phyloP scores from a whole-genome alignment of 345 rosid genomes.

The Angophora floribunda region DNA sequence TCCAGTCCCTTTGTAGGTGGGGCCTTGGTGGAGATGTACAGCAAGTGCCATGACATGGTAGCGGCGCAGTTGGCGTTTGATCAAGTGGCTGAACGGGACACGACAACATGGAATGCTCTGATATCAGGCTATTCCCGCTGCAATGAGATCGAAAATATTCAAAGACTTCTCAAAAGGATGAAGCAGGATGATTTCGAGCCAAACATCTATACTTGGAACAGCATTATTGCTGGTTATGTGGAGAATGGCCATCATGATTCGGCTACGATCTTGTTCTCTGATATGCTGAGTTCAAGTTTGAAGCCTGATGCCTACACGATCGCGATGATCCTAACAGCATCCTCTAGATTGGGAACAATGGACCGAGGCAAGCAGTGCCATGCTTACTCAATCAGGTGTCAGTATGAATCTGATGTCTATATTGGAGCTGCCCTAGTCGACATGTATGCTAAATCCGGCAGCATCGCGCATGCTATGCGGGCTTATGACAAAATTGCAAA shows the following conservation, averaged over 20 bases:
- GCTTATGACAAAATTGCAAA: conserved; percentile 21
- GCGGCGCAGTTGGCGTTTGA: conserved; percentile 31
- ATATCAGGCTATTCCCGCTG: conserved; percentile 48
- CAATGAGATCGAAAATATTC: conserved; percentile 16
- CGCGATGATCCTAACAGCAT: conserved; percentile 38
- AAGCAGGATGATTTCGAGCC: conserved; percentile 44
- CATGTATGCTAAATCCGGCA: conserved; percentile 53
- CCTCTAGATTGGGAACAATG: conserved; percentile 36
- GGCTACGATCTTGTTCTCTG: conserved; percentile 20
- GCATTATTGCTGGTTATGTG: conserved; percentile 36
- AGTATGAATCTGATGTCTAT: conserved; percentile 21
- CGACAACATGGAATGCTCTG: conserved; percentile 45
- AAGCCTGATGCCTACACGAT: conserved; percentile 36
- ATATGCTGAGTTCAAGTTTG: conserved; percentile 18
- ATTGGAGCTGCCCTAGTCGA: conserved; percentile 47
- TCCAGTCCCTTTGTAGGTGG: conserved; percentile 52
- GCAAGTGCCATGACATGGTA: conserved; percentile 22
- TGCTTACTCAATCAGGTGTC: conserved; percentile 22
- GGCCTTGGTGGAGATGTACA: conserved; percentile 47
- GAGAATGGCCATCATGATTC: conserved; percentile 31
- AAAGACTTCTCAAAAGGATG: conserved; percentile 23
- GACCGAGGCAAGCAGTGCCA: conserved; percentile 43
- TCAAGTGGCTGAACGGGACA: conserved; percentile 24
- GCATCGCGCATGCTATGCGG: conserved; percentile 14
- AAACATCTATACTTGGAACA: conserved; percentile 47